Base-by-base conservation (phyloP, 345 rosid species). In the Rhodamnia rubescens region DNA sequence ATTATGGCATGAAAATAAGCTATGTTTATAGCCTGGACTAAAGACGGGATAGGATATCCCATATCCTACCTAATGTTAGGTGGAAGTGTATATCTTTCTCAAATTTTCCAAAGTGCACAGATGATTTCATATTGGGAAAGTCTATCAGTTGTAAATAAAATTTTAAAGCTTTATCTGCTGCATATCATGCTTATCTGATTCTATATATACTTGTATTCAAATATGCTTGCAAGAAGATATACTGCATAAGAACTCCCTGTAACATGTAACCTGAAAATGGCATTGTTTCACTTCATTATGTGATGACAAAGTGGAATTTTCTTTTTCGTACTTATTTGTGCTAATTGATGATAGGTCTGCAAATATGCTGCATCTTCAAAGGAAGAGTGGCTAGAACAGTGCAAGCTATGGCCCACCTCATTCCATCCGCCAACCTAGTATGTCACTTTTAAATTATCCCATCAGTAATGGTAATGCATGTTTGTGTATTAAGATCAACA, bases 331-430 rank as follows among this genome's bases (percentile, higher is more conserved):
- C 51, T 42, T 64, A 22, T 47, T 15, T 56, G 44, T 11, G 51
- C 59, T n/a, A 61, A 85, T 49, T 81, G 26, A 44, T 74, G 85
- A 44, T 89, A 95, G 99, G 96, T 95, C 69, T 89, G 92, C 85
- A 91, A 92, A 90, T 88, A 90, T 91, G 95, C 95, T 87, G 98
- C 99, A 16, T 88, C 85, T 3, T 91, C 98, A 32, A 94, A 90
- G 89, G 98, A 94, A 87, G 94, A 94, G 87, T 96, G 98, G 98
- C 95, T 92, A 90, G 97, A 93, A 84, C 99, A 95, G 75, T 92
- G 96, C 94, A 95, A 94, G 93, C 84, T 94, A 29, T 95, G 99
- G 99, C 99, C 99, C 82, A 93, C 98, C 64, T 97, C 96, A 56
- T 97, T 86, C 89, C 99, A 97, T 90, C 98, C 98, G 1, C 98